Base-by-base conservation (phyloP, 2,329 filamentous ascomycete species). In the Cladosporium sp. region DNA sequence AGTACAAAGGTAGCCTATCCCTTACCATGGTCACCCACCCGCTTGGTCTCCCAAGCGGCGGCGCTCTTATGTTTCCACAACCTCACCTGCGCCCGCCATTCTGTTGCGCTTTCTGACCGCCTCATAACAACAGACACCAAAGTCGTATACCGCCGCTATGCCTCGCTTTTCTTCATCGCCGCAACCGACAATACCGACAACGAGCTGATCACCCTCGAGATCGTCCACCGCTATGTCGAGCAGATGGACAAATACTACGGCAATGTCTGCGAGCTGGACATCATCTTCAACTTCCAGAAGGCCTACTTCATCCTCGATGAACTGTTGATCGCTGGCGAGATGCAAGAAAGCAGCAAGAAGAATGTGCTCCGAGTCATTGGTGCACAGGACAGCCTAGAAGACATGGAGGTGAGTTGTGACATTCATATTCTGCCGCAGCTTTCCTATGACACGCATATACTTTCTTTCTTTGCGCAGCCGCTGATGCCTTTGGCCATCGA, bases 221-320 rank as follows among this genome's bases (percentile, higher is more conserved):
- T 98, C 68, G 95, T 98, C 66, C 93, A 98, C 73, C 89, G 93
- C 74, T 98, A 98, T 71, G 93, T 98, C 68, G 93, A 98, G 74
- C 93, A 98, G 75, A 98, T 98, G 93, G 93, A 98, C 80, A 98
- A 98, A 73, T 98, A 98, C 77, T 98, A 97, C 72, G 93, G 93
- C 72, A 98, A 98, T 72, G 93, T 98, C 55, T 98, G 93, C 84
- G 93, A 98, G 76, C 82, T 98, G 59, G 91, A 97, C 72, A 96
- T 97, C 74, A 98, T 98, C 72, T 98, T 98, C 82, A 97, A 95
- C 70, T 98, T 98, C 72, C 95, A 95, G 64, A 98, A 98, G 74
- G 93, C 93, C 55, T 98, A 98, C 74, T 98, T 97, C 74, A 98
- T 98, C 62, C 83, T 98, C 43, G 93, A 98, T 70, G 93, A 98